phyloP scores from a whole-genome alignment of 768 basidiomycete species.

The Multifurca ochricompacta region DNA sequence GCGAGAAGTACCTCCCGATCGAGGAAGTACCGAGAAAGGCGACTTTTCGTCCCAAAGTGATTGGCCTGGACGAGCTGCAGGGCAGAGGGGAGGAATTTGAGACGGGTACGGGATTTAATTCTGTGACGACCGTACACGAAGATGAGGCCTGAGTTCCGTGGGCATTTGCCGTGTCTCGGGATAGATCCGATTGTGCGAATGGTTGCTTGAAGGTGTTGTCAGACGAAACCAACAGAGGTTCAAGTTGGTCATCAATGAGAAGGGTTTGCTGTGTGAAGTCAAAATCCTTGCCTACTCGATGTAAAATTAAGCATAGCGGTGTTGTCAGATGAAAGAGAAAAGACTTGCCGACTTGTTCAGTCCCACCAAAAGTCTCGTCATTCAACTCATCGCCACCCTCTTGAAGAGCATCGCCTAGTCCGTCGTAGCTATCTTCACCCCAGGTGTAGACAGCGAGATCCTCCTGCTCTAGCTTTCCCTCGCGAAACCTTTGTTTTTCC shows the following conservation, averaged over 20 bases:
- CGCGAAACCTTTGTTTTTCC: constrained; percentile 50
- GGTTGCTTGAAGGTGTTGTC: not conserved
- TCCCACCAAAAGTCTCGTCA: constrained; percentile 89
- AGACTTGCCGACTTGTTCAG: constrained; percentile 62
- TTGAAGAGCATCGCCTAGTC: constrained; percentile 76
- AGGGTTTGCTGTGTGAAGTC: constrained; percentile 59
- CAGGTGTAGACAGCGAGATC: constrained; percentile 89
- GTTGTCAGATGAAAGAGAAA: not conserved
- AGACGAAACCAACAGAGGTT: not conserved
- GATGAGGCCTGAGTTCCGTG: constrained; percentile 16
- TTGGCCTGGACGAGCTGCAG: constrained; percentile 47
- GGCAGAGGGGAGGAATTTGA: constrained; percentile 29
- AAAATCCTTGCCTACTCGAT: constrained; percentile 72
- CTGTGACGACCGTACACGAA: constrained; percentile 27
- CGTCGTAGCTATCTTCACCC: constrained; percentile 88
- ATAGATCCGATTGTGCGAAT: constrained; percentile 1
- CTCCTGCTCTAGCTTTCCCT: constrained; percentile 46
- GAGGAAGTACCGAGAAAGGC: constrained; percentile 59
- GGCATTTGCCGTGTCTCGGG: constrained; percentile 6
- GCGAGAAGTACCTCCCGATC: constrained; percentile 21
- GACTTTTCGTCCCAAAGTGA: constrained; percentile 81
- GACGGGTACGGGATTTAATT: constrained; percentile 22
- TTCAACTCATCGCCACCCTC: constrained; percentile 92
- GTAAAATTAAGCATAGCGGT: not conserved
- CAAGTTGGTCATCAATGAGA: constrained; percentile 26